Base-by-base conservation (phyloP, 805 yeast species). In the Saccharomycopsis microspora region DNA sequence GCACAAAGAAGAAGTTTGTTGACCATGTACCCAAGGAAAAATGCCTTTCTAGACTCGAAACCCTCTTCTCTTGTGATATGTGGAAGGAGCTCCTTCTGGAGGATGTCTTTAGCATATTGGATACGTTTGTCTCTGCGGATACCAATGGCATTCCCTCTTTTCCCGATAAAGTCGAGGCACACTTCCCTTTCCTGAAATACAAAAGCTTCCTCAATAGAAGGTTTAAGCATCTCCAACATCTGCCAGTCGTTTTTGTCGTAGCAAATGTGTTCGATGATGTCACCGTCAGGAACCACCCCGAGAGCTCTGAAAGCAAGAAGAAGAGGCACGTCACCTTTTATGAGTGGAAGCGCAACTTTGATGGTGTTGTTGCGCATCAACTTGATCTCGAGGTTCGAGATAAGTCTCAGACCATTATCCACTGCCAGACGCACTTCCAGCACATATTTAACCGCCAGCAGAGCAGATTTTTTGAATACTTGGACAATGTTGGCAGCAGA, bases 271-370 rank as follows among this genome's bases (percentile, higher is more conserved):
- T 93, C 97, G 61, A 93, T 72, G 60, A 93, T 93, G 69, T 93
- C 99, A 64, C 99, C 98, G 70, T 93, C 99, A 39, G 97, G 97
- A 28, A 93, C 96, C 43, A 93, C 93, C 57, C 99, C 99, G 51
- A 93, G 73, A 7, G 99, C 99, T 71, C 99, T 78, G 68, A 93
- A 93, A 28, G 93, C 96, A 63, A 93, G 83, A 31, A 93, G 96
- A 58, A 93, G 89, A 42, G 99, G 99, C 51, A 93, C 84, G 64
- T 93, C 99, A 57, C 89, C 93, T 63, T 89, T 87, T 58, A 93
- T 90, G 61, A 93, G 93, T 1, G 99, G 99, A 56, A 93, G 70
- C 0, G 97, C 89, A 1, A 97, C 97, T 63, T 85, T 88, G 60
- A 93, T 87, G 8, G 96, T 87, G 33, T 85, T 85, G 66, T 90